Conservation (phyloP, 257 asterid species). For the Rehmannia glutinosa region DNA sequence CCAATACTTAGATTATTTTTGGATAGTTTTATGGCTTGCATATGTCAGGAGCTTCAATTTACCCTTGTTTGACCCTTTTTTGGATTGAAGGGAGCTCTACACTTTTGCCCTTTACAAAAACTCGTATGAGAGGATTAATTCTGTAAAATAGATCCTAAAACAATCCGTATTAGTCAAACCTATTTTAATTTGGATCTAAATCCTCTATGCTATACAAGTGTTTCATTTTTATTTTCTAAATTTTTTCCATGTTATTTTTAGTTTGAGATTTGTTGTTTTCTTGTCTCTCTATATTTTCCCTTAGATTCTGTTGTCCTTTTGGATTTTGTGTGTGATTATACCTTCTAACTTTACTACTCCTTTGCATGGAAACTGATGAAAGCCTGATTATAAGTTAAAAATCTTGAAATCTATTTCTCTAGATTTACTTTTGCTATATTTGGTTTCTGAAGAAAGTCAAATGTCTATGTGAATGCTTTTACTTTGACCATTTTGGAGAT, state of each 20-base stretch:
- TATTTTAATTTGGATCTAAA: no score
- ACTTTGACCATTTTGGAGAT: background rate
- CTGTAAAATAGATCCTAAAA: no score
- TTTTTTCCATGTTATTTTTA: background rate
- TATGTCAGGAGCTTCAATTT: conserved; percentile 73
- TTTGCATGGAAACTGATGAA: conserved; percentile 10
- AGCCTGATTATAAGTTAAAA: background rate
- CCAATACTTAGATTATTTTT: conserved; percentile 5
- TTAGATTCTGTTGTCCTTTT: conserved; percentile 15
- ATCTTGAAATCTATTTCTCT: background rate
- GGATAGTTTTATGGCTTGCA: conserved; percentile 85
- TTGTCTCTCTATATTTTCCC: no score
- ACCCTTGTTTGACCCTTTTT: conserved; percentile 46
- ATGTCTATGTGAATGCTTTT: background rate
- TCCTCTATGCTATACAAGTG: no score
- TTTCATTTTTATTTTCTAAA: background rate
- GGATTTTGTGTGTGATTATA: conserved; percentile 15
- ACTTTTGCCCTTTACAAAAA: no score
- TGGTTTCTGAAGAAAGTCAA: conserved; percentile 28
- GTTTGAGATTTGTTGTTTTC: background rate
- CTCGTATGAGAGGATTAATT: no score
- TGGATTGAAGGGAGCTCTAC: conserved; percentile 98
- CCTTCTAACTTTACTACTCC: background rate
- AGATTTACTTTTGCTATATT: conserved; percentile 34
- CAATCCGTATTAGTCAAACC: no score